Base-by-base conservation (phyloP, 2,329 filamentous ascomycete genomes). In the Neofusicoccum sp. region DNA sequence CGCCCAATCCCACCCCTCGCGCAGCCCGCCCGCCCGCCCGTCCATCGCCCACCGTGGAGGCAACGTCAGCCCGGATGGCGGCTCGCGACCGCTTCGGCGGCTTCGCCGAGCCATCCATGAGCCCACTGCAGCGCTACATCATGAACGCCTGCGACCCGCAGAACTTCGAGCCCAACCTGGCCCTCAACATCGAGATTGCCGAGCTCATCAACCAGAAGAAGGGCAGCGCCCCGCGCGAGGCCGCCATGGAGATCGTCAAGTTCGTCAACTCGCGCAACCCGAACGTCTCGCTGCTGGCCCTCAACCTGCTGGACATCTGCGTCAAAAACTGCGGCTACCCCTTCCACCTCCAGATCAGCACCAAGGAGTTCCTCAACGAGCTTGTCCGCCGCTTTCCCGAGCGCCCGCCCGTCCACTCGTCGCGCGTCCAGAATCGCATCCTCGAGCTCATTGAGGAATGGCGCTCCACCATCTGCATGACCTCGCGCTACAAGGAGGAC, bases 281-380 rank as follows among this genome's bases (percentile, higher is more conserved):
- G 63, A 98, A 96, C 76, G 91, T 99, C 67, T 89, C 93, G 63
- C 81, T 99, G 66, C 84, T 98, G 62, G 93, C 95, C 62, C 84
- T 98, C 71, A 88, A 82, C 70, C 86, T 99, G 67, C 90, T 99
- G 73, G 95, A 99, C 75, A 98, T 98, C 65, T 98, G 95, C 77
- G 95, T 98, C 77, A 99, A 99, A 82, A 99, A 99, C 79, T 99
- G 95, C 83, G 95, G 95, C 69, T 99, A 99, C 74, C 93, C 95
- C 1, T 99, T 99, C 77, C 95, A 99, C 73, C 86, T 99, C 62
- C 95, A 99, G 77, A 97, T 99, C 73, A 93, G 90, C 76, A 98
- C 95, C 67, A 99, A 99, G 76, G 95, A 99, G 71, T 99, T 99
- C 70, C 86, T 99, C 69, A 99, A 99, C 78, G 95, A 99, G 80